Conservation (phyloP, 345 rosid genomes). For the Eucalyptus coolabah region DNA sequence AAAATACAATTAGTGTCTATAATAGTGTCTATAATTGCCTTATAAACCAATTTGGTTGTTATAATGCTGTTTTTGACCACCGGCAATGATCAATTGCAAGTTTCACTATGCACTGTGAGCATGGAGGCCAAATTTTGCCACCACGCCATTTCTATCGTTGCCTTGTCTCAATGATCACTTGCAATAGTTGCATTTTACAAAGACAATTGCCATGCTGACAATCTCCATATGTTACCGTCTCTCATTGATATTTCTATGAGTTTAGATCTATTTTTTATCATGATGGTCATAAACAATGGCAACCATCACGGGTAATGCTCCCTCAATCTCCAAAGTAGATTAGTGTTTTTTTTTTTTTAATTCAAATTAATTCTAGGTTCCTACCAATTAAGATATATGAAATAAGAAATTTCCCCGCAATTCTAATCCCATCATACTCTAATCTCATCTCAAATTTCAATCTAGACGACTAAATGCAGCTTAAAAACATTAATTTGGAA, state of each 20-base stretch:
- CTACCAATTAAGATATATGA: too few relatives aligned
- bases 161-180: background rate
- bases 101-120: rapidly evolving
- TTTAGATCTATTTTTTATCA: rapidly evolving
- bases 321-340: background rate
- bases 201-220: rapidly evolving
- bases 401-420: background rate
- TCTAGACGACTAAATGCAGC: background rate
- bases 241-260: rapidly evolving
- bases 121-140: too few relatives aligned
- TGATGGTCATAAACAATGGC: rapidly evolving
- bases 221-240: rapidly evolving
- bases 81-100: rapidly evolving
- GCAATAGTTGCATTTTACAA: background rate
- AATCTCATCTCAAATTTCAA: background rate
- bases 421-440: background rate
- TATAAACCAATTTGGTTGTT: background rate
- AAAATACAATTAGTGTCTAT: background rate
- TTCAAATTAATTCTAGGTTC: rapidly evolving
- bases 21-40: rapidly evolving
- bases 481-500: background rate
- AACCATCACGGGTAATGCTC: too few relatives aligned
- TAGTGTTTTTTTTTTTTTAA: background rate
- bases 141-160: too few relatives aligned
- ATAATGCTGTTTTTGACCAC: rapidly evolving